Percentiles rank a stretch among this genome's conserved stretches.
These are phyloP conservation scores for Colletotrichum coccodes DNA, from an alignment of 2,329 filamentous ascomycete species.

Conservation along the genomic window DNA sequence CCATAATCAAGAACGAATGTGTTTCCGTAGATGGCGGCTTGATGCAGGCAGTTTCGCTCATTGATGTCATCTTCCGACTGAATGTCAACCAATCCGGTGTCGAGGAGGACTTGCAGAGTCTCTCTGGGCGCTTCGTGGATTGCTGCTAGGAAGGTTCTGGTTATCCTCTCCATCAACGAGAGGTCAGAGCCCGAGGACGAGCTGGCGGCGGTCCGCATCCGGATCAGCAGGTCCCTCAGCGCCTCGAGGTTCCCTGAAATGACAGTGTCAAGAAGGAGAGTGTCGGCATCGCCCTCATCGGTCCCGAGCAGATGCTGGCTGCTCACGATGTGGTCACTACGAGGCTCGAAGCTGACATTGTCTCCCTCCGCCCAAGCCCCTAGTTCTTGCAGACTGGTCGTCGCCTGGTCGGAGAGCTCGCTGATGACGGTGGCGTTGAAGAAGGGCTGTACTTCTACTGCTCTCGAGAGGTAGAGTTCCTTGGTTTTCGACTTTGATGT, in stretches of 20 bases:
- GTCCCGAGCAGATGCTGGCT: constrained; percentile 75
- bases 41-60: constrained; percentile 94
- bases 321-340: constrained; percentile 71
- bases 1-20: constrained; percentile 80
- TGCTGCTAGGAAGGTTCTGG: constrained; percentile 88
- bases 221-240: constrained; percentile 82
- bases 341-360: constrained; percentile 81
- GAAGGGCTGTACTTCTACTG: constrained; percentile 96
- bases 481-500: constrained; percentile 99
- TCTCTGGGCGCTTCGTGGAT: constrained; percentile 86
- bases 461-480: constrained; percentile 93
- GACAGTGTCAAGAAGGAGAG: constrained; percentile 87
- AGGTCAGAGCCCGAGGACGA: constrained; percentile 64
- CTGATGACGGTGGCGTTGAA: constrained; percentile 98
- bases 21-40: constrained; percentile 95
- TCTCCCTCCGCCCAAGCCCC: constrained; percentile 98
- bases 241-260: constrained; percentile 82
- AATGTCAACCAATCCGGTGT: constrained; percentile 87
- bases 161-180: constrained; percentile 78
- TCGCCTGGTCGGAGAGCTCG: constrained; percentile 95
- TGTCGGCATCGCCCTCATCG: constrained; percentile 90
- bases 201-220: constrained; percentile 67
- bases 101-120: constrained; percentile 79
- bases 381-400: constrained; percentile 93
- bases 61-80: constrained; percentile 97